phyloP scores from a whole-genome alignment of 164 flowering plant genomes.

The Chimonanthus praecox region DNA sequence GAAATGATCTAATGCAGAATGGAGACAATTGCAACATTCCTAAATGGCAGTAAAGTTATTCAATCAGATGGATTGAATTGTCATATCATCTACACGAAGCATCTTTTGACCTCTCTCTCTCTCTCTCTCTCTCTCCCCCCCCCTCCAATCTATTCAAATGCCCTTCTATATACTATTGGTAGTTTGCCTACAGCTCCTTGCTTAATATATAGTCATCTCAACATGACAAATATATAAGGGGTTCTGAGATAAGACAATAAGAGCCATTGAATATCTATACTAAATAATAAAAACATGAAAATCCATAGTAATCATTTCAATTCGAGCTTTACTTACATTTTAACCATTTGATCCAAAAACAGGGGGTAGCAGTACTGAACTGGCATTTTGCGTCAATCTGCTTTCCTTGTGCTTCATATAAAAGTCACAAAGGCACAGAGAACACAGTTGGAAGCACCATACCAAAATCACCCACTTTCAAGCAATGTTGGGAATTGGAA shows the following conservation, averaged over 20 bases:
- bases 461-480: neutral
- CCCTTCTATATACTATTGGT: neutral
- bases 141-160: neutral
- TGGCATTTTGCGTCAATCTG: neutral
- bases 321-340: neutral
- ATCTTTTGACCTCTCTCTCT: too few relatives aligned
- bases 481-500: neutral
- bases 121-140: too few relatives aligned
- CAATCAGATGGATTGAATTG: too few relatives aligned
- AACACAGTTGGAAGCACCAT: neutral
- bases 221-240: neutral
- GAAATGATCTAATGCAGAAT: too few relatives aligned
- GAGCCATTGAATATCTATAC: neutral
- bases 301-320: neutral
- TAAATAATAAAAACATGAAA: neutral
- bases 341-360: neutral
- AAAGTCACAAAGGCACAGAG: neutral
- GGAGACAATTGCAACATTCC: too few relatives aligned
- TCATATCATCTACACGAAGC: too few relatives aligned
- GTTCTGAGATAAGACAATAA: neutral
- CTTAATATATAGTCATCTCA: too few relatives aligned
- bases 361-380: neutral
- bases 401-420: neutral
- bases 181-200: neutral
- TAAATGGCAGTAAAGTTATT: too few relatives aligned